Evolutionary conservation across 257 asterid genomes (phyloP).

Genomic region (Eustoma russellianum): DNA sequence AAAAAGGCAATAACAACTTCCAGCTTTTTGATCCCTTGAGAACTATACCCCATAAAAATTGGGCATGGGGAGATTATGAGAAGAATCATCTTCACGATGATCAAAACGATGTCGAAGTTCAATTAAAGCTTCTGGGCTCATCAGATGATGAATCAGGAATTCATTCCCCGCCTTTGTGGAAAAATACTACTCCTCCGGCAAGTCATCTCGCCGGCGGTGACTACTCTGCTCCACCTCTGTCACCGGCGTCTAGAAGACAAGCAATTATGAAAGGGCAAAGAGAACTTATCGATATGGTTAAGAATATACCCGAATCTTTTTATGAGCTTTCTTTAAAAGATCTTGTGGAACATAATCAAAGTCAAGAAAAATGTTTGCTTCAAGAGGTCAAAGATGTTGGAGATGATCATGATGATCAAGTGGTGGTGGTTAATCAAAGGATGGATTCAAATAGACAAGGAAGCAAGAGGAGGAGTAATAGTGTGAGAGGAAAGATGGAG

Average conservation of each 20-base stretch:
- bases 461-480: conserved; percentile 15
- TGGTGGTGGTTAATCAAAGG: conserved; percentile 14
- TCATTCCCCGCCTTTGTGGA: conserved; percentile 65
- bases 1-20: conserved; percentile 5
- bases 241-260: conserved; percentile 48
- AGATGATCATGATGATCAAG: background rate
- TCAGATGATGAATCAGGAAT: conserved; percentile 37
- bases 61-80: conserved; percentile 4
- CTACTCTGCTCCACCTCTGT: conserved; percentile 13
- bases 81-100: conserved; percentile 8
- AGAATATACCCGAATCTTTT: conserved; percentile 61
- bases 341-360: conserved; percentile 44
- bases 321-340: conserved; percentile 69
- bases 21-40: conserved; percentile 14
- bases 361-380: conserved; percentile 14
- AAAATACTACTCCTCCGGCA: conserved; percentile 13
- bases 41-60: conserved; percentile 4
- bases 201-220: too few species aligned
- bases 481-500: conserved; percentile 19
- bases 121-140: conserved; percentile 25
- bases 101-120: conserved; percentile 18
- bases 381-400: background rate
- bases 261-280: conserved; percentile 70
- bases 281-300: conserved; percentile 92
- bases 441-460: conserved; percentile 24